Evolutionary conservation across 1,284 basidiomycete species (phyloP).

Genomic region (Phylloporus gajari): DNA sequence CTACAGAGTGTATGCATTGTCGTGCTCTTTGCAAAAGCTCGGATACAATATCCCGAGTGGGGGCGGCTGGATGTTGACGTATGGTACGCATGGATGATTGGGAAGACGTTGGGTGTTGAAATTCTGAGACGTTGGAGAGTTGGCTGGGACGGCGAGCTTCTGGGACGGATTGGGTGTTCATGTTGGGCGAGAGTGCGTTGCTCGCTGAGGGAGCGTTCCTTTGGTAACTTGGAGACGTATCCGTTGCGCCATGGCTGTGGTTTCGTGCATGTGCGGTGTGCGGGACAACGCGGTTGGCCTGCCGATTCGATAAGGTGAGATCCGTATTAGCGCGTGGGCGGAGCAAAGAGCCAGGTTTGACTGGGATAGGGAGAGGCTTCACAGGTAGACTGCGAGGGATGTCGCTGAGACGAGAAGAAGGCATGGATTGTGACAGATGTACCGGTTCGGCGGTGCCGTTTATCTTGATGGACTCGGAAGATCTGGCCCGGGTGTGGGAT

Average conservation of each 20-base stretch:
- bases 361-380: conserved; percentile 19
- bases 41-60: conserved; percentile 39
- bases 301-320: conserved; percentile 14
- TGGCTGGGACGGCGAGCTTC: conserved; percentile 19
- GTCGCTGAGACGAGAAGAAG: conserved; percentile 5
- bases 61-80: conserved; percentile 14
- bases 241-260: conserved; percentile 30
- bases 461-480: background rate
- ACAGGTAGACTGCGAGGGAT: conserved; percentile 5
- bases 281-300: conserved; percentile 18
- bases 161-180: conserved; percentile 4
- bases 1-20: conserved; percentile 38
- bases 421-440: conserved; percentile 7
- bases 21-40: conserved; percentile 39
- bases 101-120: background rate
- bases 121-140: conserved; percentile 18
- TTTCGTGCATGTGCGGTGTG: conserved; percentile 23
- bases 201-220: conserved; percentile 16
- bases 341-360: background rate
- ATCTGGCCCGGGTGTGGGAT: background rate
- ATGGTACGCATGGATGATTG: conserved; percentile 3
- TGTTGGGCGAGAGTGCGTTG: background rate
- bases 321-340: conserved; percentile 43
- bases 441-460: background rate
- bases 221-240: conserved; percentile 9